A percentile compares a stretch with the other conserved stretches of the same genome.
These are phyloP conservation scores for Didymella glomerata DNA, from an alignment of 2,329 filamentous ascomycete species.

Conservation along the genomic window DNA sequence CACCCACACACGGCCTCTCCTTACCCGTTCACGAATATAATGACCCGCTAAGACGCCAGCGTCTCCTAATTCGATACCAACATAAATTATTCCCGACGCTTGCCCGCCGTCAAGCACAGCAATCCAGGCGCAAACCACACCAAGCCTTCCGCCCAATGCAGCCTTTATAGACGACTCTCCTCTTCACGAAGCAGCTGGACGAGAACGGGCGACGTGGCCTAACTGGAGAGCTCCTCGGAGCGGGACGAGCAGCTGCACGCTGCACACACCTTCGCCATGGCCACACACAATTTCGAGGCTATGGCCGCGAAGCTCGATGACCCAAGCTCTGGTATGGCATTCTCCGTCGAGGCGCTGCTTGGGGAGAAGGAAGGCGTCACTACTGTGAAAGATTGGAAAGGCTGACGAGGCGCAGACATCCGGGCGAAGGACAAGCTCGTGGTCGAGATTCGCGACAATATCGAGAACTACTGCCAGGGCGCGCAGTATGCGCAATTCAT, in stretches of 20 bases:
- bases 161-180: slow-evolving; percentile 26
- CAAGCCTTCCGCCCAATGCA: slow-evolving; percentile 39
- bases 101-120: slow-evolving; percentile 15
- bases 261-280: slow-evolving; percentile 44
- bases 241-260: slow-evolving; percentile 35
- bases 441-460: slow-evolving; percentile 85
- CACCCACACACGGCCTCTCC: slow-evolving; percentile 33
- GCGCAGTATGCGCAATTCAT: slow-evolving; percentile 82
- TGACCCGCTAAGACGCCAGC: slow-evolving; percentile 32
- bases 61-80: slow-evolving; percentile 36
- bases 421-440: slow-evolving; percentile 84
- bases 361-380: slow-evolving; percentile 10
- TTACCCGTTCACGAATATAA: slow-evolving; percentile 44
- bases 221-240: slow-evolving; percentile 20
- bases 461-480: slow-evolving; percentile 86
- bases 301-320: slow-evolving; percentile 59
- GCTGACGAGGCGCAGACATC: slow-evolving; percentile 67
- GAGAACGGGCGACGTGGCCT: slow-evolving; percentile 15
- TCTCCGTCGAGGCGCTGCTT: neutral
- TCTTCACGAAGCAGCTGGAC: slow-evolving; percentile 27
- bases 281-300: slow-evolving; percentile 55
- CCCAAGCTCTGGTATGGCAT: slow-evolving; percentile 47
- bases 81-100: slow-evolving; percentile 29
- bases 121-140: slow-evolving; percentile 28
- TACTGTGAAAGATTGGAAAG: neutral